A percentile compares a stretch with the other conserved stretches of the same genome.
These are phyloP conservation scores for Apiotrichum gracile DNA, from an alignment of 1,284 basidiomycete genomes.

Conservation along the genomic window DNA sequence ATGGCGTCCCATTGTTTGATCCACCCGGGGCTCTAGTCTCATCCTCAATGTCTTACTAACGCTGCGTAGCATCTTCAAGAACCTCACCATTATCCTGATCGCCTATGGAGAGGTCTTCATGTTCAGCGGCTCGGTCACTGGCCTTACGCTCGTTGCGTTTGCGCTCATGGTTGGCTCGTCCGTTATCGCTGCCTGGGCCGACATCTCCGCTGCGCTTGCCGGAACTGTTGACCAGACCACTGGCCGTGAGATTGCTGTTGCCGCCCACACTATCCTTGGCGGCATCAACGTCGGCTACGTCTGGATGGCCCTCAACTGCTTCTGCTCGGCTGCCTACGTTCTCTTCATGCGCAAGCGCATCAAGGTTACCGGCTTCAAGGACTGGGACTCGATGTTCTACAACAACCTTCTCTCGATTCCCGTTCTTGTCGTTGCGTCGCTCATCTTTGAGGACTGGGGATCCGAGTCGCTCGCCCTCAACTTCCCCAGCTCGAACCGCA, in stretches of 20 bases:
- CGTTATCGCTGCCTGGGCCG: conserved; percentile 88
- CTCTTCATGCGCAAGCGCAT: conserved; percentile 96
- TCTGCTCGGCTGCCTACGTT: conserved; percentile 86
- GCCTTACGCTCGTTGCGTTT: conserved; percentile 82
- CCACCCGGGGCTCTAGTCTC: not conserved
- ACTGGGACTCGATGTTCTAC: conserved; percentile 99
- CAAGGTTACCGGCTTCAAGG: conserved; percentile 95
- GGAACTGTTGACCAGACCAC: conserved; percentile 53
- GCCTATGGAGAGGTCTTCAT: conserved; percentile 97
- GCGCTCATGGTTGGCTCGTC: conserved; percentile 95
- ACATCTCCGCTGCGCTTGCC: conserved; percentile 78
- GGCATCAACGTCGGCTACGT: conserved; percentile 79
- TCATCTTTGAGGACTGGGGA: conserved; percentile 89
- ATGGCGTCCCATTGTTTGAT: not conserved
- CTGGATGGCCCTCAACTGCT: conserved; percentile 94
- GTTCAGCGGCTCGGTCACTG: conserved; percentile 87
- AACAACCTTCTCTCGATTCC: conserved; percentile 96
- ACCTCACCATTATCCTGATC: conserved; percentile 96
- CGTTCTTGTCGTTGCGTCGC: conserved; percentile 73
- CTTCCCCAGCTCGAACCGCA: conserved; percentile 81
- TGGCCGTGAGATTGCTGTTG: conserved; percentile 30
- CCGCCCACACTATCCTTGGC: conserved; percentile 37
- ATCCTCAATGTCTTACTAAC: not conserved
- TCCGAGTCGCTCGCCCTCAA: conserved; percentile 69
- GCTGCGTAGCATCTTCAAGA: conserved; percentile 77